These are phyloP conservation scores for Phytopythium vexans DNA, from an alignment of 352 stramenopile genomes.

Conservation along the genomic window DNA sequence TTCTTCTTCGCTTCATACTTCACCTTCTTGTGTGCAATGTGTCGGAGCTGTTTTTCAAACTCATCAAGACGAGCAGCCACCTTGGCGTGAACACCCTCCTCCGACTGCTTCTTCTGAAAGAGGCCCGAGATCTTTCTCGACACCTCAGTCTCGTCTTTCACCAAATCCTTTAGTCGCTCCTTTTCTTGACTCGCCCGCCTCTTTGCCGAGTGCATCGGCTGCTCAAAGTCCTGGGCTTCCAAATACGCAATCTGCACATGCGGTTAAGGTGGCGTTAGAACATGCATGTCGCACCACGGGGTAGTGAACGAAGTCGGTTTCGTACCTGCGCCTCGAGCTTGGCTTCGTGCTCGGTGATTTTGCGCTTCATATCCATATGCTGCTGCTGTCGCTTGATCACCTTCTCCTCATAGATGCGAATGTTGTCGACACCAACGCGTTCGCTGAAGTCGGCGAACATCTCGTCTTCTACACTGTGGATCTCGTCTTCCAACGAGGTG, in stretches of 20 bases:
- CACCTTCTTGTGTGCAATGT: slow-evolving; percentile 54
- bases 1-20: slow-evolving; percentile 64
- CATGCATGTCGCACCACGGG: slow-evolving; percentile 1
- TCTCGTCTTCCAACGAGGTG: slow-evolving; percentile 45
- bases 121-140: slow-evolving; percentile 51
- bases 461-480: slow-evolving; percentile 78
- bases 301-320: no score
- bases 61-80: slow-evolving; percentile 41
- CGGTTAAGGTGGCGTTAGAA: neutral
- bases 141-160: slow-evolving; percentile 44
- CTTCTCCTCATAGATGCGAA: slow-evolving; percentile 92
- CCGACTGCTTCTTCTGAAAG: slow-evolving; percentile 72
- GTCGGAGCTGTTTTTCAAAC: slow-evolving; percentile 61
- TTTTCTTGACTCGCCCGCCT: slow-evolving; percentile 43
- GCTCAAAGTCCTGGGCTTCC: slow-evolving; percentile 59
- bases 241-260: slow-evolving; percentile 55
- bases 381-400: slow-evolving; percentile 85
- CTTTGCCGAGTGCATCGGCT: slow-evolving; percentile 40
- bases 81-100: slow-evolving; percentile 30
- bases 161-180: slow-evolving; percentile 48
- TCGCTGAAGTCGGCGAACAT: slow-evolving; percentile 85
- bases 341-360: slow-evolving; percentile 75
- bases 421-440: slow-evolving; percentile 71
- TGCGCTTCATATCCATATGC: slow-evolving; percentile 62
- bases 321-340: slow-evolving; percentile 79